Percentiles rank a stretch among this genome's conserved stretches.
These are phyloP conservation scores for Magnaporthales sp. DNA, from an alignment of 2,329 filamentous ascomycete species.

Conservation along the genomic window DNA sequence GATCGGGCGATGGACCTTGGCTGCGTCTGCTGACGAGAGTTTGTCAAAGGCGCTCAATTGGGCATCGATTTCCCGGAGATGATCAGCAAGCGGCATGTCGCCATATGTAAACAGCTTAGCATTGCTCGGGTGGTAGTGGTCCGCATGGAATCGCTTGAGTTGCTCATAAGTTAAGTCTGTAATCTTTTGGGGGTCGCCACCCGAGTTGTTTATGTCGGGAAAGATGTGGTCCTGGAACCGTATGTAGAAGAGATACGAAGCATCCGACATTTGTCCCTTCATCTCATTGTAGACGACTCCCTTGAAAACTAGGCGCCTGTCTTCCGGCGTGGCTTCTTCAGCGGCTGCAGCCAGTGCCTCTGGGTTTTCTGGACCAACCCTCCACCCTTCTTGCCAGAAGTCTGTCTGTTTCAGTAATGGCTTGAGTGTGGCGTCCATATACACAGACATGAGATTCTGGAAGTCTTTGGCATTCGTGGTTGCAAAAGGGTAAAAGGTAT, in stretches of 20 bases:
- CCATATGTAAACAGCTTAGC: conserved; percentile 94
- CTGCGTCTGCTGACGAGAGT: conserved; percentile 38
- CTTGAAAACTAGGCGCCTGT: conserved; percentile 80
- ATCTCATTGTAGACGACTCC: conserved; percentile 99
- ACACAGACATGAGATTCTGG: conserved; percentile 91
- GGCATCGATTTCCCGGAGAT: conserved; percentile 69
- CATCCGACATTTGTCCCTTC: conserved; percentile 98
- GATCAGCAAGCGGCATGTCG: conserved; percentile 76
- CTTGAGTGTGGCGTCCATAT: conserved; percentile 87
- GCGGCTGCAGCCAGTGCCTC: conserved; percentile 39
- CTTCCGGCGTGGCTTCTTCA: conserved; percentile 37
- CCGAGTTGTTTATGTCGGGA: conserved; percentile 91
- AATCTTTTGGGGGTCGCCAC: conserved; percentile 92
- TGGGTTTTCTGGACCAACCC: conserved; percentile 86
- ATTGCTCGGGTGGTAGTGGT: conserved; percentile 97
- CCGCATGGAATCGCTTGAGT: conserved; percentile 76
- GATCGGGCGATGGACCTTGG: conserved; percentile 68
- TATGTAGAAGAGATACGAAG: conserved; percentile 92
- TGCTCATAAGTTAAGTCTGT: conserved; percentile 91
- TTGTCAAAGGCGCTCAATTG: conserved; percentile 67
- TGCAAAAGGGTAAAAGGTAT: conserved; percentile 96
- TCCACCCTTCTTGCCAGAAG: conserved; percentile 95
- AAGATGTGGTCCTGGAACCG: conserved; percentile 92
- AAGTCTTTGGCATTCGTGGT: conserved; percentile 95
- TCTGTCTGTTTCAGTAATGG: conserved; percentile 85